These are phyloP conservation scores for Phaseolus coccineus DNA, from an alignment of 331 rosid species.

Conservation along the genomic window DNA sequence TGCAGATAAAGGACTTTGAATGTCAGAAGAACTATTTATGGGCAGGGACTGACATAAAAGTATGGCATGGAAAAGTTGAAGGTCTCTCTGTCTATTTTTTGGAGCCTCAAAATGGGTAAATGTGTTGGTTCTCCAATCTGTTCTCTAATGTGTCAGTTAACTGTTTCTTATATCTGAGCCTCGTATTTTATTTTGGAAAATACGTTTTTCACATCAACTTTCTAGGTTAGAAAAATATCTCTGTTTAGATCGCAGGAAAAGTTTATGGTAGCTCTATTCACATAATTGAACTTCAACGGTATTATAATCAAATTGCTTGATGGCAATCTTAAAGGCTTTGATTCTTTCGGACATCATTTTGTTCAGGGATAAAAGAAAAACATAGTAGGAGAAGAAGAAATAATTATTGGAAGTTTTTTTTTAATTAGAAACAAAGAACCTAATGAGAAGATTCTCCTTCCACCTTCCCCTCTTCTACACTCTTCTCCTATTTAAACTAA, in stretches of 20 bases:
- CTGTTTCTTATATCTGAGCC: not conserved
- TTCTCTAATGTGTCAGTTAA: conserved; percentile 21
- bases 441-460: not conserved
- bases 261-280: not conserved
- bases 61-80: conserved; percentile 90
- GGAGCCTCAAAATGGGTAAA: conserved; percentile 92
- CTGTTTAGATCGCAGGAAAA: conserved; percentile 23
- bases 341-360: conserved; percentile 1
- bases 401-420: not conserved
- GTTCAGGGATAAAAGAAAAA: not conserved
- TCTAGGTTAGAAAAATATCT: conserved; percentile 33
- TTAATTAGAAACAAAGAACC: not conserved
- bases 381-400: not conserved
- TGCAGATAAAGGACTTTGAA: conserved; percentile 78
- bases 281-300: conserved; percentile 3
- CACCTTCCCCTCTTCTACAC: not conserved
- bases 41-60: conserved; percentile 92
- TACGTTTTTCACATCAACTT: conserved; percentile 8
- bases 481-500: not conserved
- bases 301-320: conserved; percentile 24
- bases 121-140: conserved; percentile 35
- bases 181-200: conserved; percentile 15
- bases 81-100: conserved; percentile 87
- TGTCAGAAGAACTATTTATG: conserved; percentile 62
- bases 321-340: not conserved